Conservation (phyloP, 2,329 filamentous ascomycete species). For the Sporothrix pallida region DNA sequence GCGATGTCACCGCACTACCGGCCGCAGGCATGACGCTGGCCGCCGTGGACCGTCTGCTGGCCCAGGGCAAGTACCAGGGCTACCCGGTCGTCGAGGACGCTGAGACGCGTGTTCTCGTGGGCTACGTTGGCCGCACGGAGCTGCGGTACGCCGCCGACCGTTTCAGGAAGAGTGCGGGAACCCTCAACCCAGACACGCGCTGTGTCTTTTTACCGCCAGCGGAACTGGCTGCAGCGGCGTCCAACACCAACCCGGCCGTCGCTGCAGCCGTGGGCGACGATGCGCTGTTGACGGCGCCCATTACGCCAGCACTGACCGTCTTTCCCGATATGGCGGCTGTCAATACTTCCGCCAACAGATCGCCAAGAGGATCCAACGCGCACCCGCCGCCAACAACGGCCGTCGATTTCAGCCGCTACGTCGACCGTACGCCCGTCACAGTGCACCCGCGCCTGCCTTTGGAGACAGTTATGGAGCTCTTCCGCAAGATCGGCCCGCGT, state of each 20-base stretch:
- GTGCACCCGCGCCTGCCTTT: conserved; percentile 90
- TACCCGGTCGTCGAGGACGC: conserved; percentile 87
- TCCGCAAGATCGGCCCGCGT: conserved; percentile 92
- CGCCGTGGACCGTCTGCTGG: conserved; percentile 77
- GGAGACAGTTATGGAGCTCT: conserved; percentile 97
- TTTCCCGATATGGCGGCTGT: conserved; percentile 25
- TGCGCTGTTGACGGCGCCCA: conserved; percentile 43
- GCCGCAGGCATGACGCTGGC: conserved; percentile 74
- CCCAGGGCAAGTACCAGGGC: conserved; percentile 83
- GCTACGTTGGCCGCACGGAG: conserved; percentile 92
- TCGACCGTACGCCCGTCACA: conserved; percentile 86
- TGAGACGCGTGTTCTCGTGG: conserved; percentile 73
- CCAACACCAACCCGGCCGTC: conserved; percentile 29
- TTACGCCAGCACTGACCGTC: conserved; percentile 52
- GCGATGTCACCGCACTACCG: conserved; percentile 74
- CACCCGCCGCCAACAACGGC: conserved; percentile 45
- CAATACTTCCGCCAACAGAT: not conserved
- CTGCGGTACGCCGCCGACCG: conserved; percentile 88
- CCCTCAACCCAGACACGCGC: conserved; percentile 67
- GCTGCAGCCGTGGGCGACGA: conserved; percentile 35
- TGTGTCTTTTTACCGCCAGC: conserved; percentile 72
- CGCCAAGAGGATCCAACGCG: conserved; percentile 38
- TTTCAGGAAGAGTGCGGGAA: conserved; percentile 69
- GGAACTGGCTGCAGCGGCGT: conserved; percentile 43
- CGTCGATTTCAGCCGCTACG: conserved; percentile 83